Percentiles rank a stretch among this genome's conserved stretches.
These are phyloP conservation scores for Colletotrichum neosansevieriae DNA, from an alignment of 2,329 filamentous ascomycete genomes.

Conservation along the genomic window DNA sequence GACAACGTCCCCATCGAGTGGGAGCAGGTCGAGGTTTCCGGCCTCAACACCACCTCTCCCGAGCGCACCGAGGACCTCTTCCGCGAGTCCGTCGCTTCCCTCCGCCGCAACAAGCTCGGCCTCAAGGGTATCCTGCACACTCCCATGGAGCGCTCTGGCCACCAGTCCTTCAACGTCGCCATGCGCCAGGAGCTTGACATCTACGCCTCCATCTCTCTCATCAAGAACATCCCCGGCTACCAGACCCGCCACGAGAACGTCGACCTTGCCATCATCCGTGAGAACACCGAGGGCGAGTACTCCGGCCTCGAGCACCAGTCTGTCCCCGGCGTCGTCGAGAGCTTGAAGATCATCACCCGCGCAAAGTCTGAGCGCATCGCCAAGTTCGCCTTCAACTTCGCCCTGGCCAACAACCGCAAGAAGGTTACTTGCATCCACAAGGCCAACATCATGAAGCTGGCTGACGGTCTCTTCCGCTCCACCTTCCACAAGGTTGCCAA, in stretches of 20 bases:
- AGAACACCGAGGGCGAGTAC: conserved; percentile 99
- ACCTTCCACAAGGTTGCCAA: conserved; percentile 94
- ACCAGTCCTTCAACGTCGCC: conserved; percentile 99
- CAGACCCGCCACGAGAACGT: conserved; percentile 96
- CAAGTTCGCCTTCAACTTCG: conserved; percentile 98
- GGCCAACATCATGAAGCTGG: conserved; percentile 99
- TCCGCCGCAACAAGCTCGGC: conserved; percentile 98
- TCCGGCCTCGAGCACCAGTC: conserved; percentile 99
- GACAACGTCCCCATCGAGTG: conserved; percentile 99
- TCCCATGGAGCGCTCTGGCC: conserved; percentile 93
- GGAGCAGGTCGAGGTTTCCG: conserved; percentile 97
- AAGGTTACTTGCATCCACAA: conserved; percentile 99
- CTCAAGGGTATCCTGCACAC: conserved; percentile 99
- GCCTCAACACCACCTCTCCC: conserved; percentile 81
- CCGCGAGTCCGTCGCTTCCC: conserved; percentile 92
- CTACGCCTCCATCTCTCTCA: conserved; percentile 96
- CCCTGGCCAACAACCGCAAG: conserved; percentile 97
- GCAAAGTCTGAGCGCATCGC: conserved; percentile 99
- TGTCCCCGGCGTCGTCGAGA: conserved; percentile 95
- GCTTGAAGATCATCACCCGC: conserved; percentile 99
- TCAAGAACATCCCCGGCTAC: conserved; percentile 99
- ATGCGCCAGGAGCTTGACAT: conserved; percentile 99
- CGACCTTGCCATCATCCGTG: conserved; percentile 99
- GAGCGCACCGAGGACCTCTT: conserved; percentile 95
- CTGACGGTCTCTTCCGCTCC: conserved; percentile 97